These are phyloP conservation scores for Podospora australis DNA, from an alignment of 495 filamentous ascomycete genomes.

Conservation along the genomic window DNA sequence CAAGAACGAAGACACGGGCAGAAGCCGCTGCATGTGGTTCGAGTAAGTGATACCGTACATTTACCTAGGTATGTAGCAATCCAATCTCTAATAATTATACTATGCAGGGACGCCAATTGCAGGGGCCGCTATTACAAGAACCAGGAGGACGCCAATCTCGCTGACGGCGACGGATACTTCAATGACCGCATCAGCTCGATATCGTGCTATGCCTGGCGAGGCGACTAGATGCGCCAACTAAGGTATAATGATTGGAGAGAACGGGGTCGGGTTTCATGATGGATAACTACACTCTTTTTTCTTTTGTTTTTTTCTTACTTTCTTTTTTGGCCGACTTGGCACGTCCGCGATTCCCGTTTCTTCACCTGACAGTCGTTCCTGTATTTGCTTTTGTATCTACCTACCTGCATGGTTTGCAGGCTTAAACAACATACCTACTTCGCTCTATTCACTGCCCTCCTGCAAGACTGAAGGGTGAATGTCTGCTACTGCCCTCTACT, in stretches of 20 bases:
- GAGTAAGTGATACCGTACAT: not conserved
- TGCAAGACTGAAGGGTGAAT: no score
- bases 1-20: not conserved
- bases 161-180: not conserved
- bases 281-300: not conserved
- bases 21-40: not conserved
- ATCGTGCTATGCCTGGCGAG: not conserved
- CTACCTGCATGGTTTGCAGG: no score
- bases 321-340: not conserved
- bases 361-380: not conserved
- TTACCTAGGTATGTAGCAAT: not conserved
- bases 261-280: not conserved
- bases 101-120: not conserved
- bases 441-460: no score
- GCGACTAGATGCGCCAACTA: not conserved
- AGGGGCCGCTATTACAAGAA: not conserved
- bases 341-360: not conserved
- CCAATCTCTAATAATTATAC: not conserved
- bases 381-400: not conserved
- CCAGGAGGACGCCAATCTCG: not conserved
- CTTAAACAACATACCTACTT: no score
- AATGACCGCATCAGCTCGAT: not conserved
- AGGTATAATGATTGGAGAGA: not conserved
- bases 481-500: no score
- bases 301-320: not conserved